Percentiles rank a stretch among this genome's conserved stretches.
phyloP scores from a whole-genome alignment of 179 eudicot species.

The Gypsophila paniculata region DNA sequence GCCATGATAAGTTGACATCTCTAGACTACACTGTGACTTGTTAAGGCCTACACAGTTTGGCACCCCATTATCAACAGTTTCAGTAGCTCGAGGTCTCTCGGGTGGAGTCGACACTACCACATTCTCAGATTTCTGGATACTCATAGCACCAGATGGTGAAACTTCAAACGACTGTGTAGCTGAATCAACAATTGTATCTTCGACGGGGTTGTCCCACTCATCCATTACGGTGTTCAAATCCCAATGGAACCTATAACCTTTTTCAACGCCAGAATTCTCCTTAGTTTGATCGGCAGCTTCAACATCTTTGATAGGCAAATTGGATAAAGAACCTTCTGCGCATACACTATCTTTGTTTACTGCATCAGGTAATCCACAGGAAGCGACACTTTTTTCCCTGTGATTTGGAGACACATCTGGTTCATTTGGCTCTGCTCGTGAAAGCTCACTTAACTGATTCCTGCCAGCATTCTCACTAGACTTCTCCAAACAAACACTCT shows the following conservation, averaged over 20 bases:
- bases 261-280: slow-evolving; percentile 22
- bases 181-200: slow-evolving; percentile 26
- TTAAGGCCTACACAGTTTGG: background rate
- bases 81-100: slow-evolving; percentile 10
- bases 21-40: slow-evolving; percentile 15
- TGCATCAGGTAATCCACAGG: background rate
- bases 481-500: slow-evolving; percentile 17
- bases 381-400: background rate
- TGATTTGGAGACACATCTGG: slow-evolving; percentile 11
- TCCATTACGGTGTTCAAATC: slow-evolving; percentile 62
- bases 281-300: slow-evolving; percentile 2
- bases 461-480: slow-evolving; percentile 5
- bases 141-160: slow-evolving; percentile 17
- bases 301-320: slow-evolving; percentile 14
- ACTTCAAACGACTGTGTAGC: slow-evolving; percentile 11
- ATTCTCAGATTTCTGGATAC: slow-evolving; percentile 18
- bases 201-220: slow-evolving; percentile 57
- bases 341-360: background rate
- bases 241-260: slow-evolving; percentile 55
- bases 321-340: slow-evolving; percentile 12
- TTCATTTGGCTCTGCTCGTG: slow-evolving; percentile 15
- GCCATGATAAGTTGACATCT: slow-evolving; percentile 1
- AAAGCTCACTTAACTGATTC: slow-evolving; percentile 14
- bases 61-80: slow-evolving; percentile 12
- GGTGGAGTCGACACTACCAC: slow-evolving; percentile 15